Percentiles rank a stretch among this genome's conserved stretches.
Conservation (phyloP, 192 early-diverging fungal species). For the Geosiphon pyriformis region DNA sequence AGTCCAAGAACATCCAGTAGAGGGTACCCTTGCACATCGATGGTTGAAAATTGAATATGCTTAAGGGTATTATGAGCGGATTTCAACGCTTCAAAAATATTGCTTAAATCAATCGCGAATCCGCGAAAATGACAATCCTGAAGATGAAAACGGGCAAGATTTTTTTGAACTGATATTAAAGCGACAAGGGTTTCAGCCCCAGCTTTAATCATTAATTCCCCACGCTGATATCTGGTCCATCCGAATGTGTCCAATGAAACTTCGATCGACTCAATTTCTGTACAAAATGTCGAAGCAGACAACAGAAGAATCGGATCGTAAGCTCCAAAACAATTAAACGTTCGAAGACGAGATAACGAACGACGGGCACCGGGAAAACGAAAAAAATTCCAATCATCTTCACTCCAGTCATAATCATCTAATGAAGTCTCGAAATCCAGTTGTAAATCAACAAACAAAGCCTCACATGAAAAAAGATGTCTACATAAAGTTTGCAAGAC, state of each 20-base stretch:
- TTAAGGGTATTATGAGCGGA: background rate
- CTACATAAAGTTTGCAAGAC: background rate
- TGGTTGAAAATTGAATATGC: background rate
- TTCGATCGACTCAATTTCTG: background rate
- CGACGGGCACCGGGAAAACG: background rate
- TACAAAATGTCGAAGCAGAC: background rate
- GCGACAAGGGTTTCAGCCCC: background rate
- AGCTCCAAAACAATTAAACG: background rate
- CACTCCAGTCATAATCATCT: background rate
- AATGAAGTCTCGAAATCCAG: background rate
- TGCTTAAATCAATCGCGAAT: background rate
- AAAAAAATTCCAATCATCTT: background rate
- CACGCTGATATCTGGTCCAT: background rate
- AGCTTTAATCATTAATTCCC: background rate
- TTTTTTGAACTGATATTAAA: background rate
- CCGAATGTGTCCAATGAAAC: background rate
- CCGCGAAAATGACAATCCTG: background rate
- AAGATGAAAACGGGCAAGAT: background rate
- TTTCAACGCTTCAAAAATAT: background rate
- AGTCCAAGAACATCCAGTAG: background rate
- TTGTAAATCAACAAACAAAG: background rate
- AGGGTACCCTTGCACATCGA: conserved; percentile 2
- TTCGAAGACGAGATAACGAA: background rate
- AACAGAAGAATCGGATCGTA: background rate
- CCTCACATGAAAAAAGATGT: background rate